Conservation (phyloP, 2,329 filamentous ascomycete genomes). For the Cladosporium sp. region DNA sequence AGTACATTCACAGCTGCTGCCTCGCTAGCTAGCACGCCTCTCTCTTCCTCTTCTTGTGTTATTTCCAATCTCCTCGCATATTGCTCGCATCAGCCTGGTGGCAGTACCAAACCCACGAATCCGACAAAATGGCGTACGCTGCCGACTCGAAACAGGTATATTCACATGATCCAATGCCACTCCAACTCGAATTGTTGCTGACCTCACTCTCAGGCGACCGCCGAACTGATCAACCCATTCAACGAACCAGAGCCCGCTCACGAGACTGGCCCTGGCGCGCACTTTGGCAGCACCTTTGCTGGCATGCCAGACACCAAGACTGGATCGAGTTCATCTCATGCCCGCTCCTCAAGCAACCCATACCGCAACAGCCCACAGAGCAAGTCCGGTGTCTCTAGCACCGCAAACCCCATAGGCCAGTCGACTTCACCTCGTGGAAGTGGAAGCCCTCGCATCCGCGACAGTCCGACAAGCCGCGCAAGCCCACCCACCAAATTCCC, state of each 20-base stretch:
- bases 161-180: not conserved
- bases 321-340: conserved; percentile 15
- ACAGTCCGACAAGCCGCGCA: conserved; percentile 1
- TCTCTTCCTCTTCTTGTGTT: not conserved
- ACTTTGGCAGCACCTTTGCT: conserved; percentile 54
- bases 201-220: conserved; percentile 55
- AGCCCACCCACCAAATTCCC: conserved; percentile 44
- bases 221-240: conserved; percentile 70
- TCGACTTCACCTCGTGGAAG: conserved; percentile 1
- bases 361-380: conserved; percentile 34
- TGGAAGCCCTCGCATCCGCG: conserved; percentile 16
- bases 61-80: not conserved
- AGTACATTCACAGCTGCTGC: conserved; percentile 9
- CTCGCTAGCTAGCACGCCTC: not conserved
- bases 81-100: not conserved
- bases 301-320: conserved; percentile 40
- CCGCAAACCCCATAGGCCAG: conserved; percentile 7
- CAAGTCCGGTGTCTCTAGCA: conserved; percentile 5
- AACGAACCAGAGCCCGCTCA: conserved; percentile 67
- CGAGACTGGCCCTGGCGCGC: conserved; percentile 65
- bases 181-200: conserved; percentile 18
- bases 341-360: conserved; percentile 44
- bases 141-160: conserved; percentile 16
- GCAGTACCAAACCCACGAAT: not conserved
- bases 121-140: conserved; percentile 10